Evolutionary conservation across 1,284 basidiomycete species (phyloP).

Genomic region (Cutaneotrichosporon daszewskae): DNA sequence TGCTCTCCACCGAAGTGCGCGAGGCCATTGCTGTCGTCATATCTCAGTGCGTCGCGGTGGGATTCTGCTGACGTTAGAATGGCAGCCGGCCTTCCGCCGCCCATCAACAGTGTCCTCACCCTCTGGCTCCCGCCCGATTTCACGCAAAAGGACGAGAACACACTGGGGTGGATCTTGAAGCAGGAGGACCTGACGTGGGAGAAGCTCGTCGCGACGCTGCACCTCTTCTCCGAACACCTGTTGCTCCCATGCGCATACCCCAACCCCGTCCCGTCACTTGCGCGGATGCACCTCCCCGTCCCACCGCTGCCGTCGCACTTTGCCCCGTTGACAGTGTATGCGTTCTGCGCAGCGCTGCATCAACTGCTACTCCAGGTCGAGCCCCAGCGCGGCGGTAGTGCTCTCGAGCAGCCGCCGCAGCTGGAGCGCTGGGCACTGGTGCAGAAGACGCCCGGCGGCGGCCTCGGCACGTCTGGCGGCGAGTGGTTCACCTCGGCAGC

Average conservation of each 20-base stretch:
- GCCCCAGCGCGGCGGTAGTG: constrained; percentile 12
- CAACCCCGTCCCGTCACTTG: constrained; percentile 37
- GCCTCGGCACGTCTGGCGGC: constrained; percentile 14
- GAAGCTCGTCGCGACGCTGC: constrained; percentile 31
- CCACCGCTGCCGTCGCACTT: constrained; percentile 37
- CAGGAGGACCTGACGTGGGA: constrained; percentile 38
- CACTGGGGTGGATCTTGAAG: constrained; percentile 32
- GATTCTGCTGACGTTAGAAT: constrained; percentile 23
- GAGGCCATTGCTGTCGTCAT: constrained; percentile 34
- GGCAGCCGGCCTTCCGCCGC: constrained; percentile 33
- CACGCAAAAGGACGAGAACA: constrained; percentile 35
- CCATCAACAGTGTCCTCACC: constrained; percentile 31
- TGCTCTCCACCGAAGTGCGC: constrained; percentile 23
- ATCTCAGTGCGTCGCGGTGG: constrained; percentile 24
- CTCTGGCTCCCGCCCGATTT: constrained; percentile 39
- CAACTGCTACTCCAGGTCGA: constrained; percentile 31
- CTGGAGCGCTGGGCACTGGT: constrained; percentile 39
- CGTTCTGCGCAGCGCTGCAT: constrained; percentile 35
- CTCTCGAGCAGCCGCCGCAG: not conserved
- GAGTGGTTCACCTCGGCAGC: constrained; percentile 41
- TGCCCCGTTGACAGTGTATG: constrained; percentile 35
- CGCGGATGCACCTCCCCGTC: constrained; percentile 32
- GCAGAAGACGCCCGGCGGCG: constrained; percentile 27
- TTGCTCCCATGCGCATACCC: constrained; percentile 38
- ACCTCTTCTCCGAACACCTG: constrained; percentile 37